Evolutionary conservation across 345 rosid genomes (phyloP).

Genomic region (Aquilaria sinensis): DNA sequence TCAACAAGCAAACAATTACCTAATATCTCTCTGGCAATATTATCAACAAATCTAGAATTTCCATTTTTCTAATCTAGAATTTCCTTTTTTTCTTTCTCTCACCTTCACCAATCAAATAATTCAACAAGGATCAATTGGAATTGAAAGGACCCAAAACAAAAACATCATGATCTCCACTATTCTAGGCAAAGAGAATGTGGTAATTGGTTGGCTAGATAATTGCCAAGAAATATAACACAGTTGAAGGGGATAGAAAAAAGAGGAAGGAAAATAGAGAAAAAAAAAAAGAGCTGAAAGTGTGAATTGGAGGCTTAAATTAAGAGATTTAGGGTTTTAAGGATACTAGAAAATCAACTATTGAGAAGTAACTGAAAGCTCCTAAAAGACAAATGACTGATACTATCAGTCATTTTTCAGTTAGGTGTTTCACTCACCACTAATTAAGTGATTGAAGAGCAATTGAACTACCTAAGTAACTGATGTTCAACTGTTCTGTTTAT

Average conservation of each 20-base stretch:
- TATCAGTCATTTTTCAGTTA: too few relatives aligned
- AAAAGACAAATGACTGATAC: too few relatives aligned
- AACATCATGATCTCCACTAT: constrained; percentile 9
- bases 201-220: constrained; percentile 4
- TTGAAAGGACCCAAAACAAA: not conserved
- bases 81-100: not conserved
- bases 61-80: not conserved
- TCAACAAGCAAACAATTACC: not conserved
- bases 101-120: not conserved
- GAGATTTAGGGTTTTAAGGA: too few relatives aligned
- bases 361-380: too few relatives aligned
- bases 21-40: constrained; percentile 8
- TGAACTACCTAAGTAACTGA: too few relatives aligned
- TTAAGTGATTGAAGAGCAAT: too few relatives aligned
- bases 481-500: too few relatives aligned
- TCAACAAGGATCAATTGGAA: not conserved
- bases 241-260: not conserved
- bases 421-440: too few relatives aligned
- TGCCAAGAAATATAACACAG: constrained; percentile 11
- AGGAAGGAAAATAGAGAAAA: not conserved
- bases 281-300: too few relatives aligned
- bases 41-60: not conserved
- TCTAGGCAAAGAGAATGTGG: not conserved
- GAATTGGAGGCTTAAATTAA: too few relatives aligned
- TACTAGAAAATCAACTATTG: too few relatives aligned